phyloP scores from a whole-genome alignment of 1,139 yeast genomes.

The Saccharomyces uvarum region DNA sequence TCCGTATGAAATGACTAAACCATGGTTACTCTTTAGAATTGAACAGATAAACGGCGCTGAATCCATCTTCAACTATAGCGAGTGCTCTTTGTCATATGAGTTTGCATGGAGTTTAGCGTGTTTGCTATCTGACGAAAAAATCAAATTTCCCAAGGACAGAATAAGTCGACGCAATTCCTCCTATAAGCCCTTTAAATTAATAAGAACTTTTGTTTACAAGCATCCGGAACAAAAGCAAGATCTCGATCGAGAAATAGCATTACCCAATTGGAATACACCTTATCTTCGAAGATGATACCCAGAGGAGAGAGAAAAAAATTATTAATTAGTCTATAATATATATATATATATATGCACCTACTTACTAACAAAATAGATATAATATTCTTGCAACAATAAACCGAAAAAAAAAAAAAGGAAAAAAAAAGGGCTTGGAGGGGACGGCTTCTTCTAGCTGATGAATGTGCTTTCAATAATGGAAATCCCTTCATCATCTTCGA shows the following conservation, averaged over 20 bases:
- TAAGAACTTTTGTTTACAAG: slow-evolving; percentile 8
- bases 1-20: slow-evolving; percentile 4
- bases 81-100: slow-evolving; percentile 1
- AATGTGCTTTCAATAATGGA: slow-evolving; percentile 28
- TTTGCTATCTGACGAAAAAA: background rate
- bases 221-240: slow-evolving; percentile 9
- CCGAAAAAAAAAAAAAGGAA: background rate
- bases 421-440: background rate
- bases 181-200: slow-evolving; percentile 4
- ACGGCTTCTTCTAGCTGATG: slow-evolving; percentile 13
- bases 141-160: background rate
- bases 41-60: slow-evolving; percentile 6
- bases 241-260: slow-evolving; percentile 5
- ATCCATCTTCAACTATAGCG: slow-evolving; percentile 4
- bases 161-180: background rate
- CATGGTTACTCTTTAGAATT: slow-evolving; percentile 16
- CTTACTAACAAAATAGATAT: background rate
- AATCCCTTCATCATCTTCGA: slow-evolving; percentile 22
- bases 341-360: background rate
- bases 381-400: background rate
- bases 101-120: background rate
- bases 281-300: slow-evolving; percentile 6
- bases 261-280: slow-evolving; percentile 14
- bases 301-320: background rate
- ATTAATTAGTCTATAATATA: slow-evolving; percentile 1